phyloP scores from a whole-genome alignment of 179 eudicot genomes.

The Patellifolia procumbens region DNA sequence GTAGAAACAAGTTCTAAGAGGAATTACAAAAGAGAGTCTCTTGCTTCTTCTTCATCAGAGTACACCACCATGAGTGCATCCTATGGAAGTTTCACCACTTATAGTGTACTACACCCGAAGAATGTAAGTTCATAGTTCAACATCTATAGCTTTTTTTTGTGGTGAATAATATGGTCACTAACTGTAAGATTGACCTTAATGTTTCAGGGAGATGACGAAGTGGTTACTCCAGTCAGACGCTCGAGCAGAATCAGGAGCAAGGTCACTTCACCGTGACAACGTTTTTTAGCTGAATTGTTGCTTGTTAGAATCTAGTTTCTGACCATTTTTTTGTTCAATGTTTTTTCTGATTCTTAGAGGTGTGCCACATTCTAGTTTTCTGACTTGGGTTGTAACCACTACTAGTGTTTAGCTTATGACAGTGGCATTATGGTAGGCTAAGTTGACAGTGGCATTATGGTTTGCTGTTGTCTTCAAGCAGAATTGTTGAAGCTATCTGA shows the following conservation, averaged over 20 bases:
- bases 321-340: constrained; percentile 1
- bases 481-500: constrained; percentile 9
- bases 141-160: no score
- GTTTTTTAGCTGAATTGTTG: not conserved
- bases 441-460: not conserved
- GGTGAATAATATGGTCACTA: not conserved
- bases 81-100: constrained; percentile 98
- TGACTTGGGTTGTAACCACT: constrained; percentile 21
- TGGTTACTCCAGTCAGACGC: constrained; percentile 85
- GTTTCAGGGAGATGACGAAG: constrained; percentile 66
- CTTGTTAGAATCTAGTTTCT: constrained; percentile 24
- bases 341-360: constrained; percentile 8
- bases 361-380: constrained; percentile 17
- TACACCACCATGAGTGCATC: constrained; percentile 57
- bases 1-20: constrained; percentile 46
- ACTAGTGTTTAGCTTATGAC: constrained; percentile 7
- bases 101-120: constrained; percentile 57
- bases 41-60: constrained; percentile 82
- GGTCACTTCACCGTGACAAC: constrained; percentile 54
- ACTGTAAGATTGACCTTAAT: not conserved
- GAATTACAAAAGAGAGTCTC: constrained; percentile 65
- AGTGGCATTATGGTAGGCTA: not conserved
- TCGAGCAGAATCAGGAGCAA: constrained; percentile 80
- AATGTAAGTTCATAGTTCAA: constrained; percentile 50
- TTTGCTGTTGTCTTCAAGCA: constrained; percentile 26